Base-by-base conservation (phyloP, 1,284 basidiomycete species). In the Malassezia furfur region DNA sequence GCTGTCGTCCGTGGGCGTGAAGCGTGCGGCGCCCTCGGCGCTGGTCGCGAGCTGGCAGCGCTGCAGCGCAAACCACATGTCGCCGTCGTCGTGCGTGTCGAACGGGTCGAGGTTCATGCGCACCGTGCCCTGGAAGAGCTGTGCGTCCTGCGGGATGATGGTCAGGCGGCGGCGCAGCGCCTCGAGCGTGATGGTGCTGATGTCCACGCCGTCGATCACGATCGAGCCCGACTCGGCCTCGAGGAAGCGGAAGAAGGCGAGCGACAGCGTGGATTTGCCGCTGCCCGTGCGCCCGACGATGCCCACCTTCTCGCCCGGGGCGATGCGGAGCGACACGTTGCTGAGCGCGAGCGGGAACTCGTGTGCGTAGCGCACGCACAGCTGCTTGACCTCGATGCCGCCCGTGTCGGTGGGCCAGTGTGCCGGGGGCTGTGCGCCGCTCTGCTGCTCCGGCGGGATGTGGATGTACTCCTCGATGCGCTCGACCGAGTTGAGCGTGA, bases 181-280 rank as follows among this genome's bases (percentile, higher is more conserved):
- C 68, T 87, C 81, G 21, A 93, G 78, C 1, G 90, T 90, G 59
- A 96, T 90, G 5, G 78, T 83, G 0, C 85, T 84, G 55, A 94
- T 88, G 74, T 94, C 88, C 21, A 91, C 65, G 15, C 81, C 87
- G 76, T 96, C 93, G 47, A 99, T 82, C 17, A 84, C 54, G 55
- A 98, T 96, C 45, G 79, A 81, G 0, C 91, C 91, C 10, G 78
- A 77, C 1, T 81, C 78, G 0, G 90, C 89, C 67, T 96, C 91
- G 6, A 85, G 85, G 67, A 96, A 94, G 48, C 94, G 84, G 84
- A 96, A 96, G 79, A 96, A 90, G 19, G 86, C 87, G 25, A 94
- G 78, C 0, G 90, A 89, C n/a, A 96, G 81, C 1, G 90, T 94
- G 54, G 84, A 87, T 77, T 91, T 91, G 45, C 88, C 88, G 21